Evolutionary conservation across 73 alveolate genomes (phyloP), one percentile per base, ranked within the genome.

Genomic region (Paramecium pentaurelia): DNA sequence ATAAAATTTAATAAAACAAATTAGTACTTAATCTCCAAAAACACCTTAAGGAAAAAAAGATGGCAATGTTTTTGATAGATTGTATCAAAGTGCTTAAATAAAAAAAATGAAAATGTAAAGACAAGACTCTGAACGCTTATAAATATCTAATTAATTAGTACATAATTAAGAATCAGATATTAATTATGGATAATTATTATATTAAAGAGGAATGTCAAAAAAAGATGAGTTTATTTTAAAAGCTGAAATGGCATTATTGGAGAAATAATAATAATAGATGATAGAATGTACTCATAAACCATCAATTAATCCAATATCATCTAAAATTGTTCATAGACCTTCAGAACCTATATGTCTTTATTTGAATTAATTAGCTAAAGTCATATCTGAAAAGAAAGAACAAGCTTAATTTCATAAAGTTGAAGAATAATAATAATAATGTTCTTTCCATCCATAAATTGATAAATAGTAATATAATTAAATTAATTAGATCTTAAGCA

Each of bases 381-480:
- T 37, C 9, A 16, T 37, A 2, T 73, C 58, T 30, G 87, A 38
- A 40, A 73, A 73, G 36, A 73, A 73, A 38, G 87, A 73, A n/a
- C 11, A 36, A 11, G 87, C 87, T 5, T 73, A 14, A 38, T 30
- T 14, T 32, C 11, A 36, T 30, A 73, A 73, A 16, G 64, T 40
- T 20, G 60, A 36, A 38, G 60, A 37, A 34, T 36, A 73, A 40
- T 20, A 73, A 38, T 40, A 73, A 73, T 6, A 73, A 37, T 73
- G 87, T 7, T 36, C 87, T 2, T 73, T 73, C 40, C 87, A 73
- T 73, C 87, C 87, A 37, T 14, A 73, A n/a, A 73, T 73, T n/a
- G 60, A 73, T 73, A 80, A 80, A 80, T 16, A 37, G 87, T 73
- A 73, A 4, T 10, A 71, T 71, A 10, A 18, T 45, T 38, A 38